Percentiles rank a stretch among this genome's conserved stretches.
Conservation (phyloP, 2,329 filamentous ascomycete genomes). For the Claviceps pusilla region DNA sequence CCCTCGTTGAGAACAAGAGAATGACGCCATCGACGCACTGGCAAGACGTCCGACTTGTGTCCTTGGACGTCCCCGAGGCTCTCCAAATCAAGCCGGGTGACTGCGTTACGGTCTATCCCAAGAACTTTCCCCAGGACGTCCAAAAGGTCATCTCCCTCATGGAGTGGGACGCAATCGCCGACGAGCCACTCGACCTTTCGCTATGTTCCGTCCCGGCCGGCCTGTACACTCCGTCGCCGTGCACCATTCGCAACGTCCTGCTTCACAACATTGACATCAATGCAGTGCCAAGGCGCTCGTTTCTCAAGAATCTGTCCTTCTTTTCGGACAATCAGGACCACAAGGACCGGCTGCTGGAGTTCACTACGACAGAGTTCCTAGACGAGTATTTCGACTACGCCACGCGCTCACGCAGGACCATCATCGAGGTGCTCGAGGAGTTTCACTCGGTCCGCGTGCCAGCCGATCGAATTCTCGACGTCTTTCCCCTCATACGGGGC, state of each 20-base stretch:
- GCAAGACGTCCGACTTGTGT: constrained; percentile 84
- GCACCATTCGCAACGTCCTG: constrained; percentile 61
- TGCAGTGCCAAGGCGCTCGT: constrained; percentile 72
- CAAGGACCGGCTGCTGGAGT: constrained; percentile 67
- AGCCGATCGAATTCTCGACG: constrained; percentile 51
- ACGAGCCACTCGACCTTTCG: constrained; percentile 45
- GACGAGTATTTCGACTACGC: constrained; percentile 96
- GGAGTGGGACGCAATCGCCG: constrained; percentile 61
- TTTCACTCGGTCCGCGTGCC: constrained; percentile 76
- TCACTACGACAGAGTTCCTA: constrained; percentile 61
- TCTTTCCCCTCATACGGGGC: constrained; percentile 73
- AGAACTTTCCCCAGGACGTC: constrained; percentile 76
- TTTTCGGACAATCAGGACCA: constrained; percentile 61
- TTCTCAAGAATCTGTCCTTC: constrained; percentile 65
- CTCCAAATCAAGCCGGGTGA: constrained; percentile 53
- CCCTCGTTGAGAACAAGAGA: constrained; percentile 50
- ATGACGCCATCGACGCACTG: constrained; percentile 67
- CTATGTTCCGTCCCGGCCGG: constrained; percentile 18
- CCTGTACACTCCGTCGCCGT: constrained; percentile 24
- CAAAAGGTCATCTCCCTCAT: constrained; percentile 62
- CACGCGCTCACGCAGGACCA: constrained; percentile 73
- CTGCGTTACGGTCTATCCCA: constrained; percentile 67
- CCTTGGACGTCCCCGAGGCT: constrained; percentile 29
- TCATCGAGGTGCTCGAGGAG: constrained; percentile 82
- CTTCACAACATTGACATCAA: constrained; percentile 78